A percentile compares a stretch with the other conserved stretches of the same genome.
Conservation (phyloP, 2,329 filamentous ascomycete species). For the Pseudogymnoascus sp. region DNA sequence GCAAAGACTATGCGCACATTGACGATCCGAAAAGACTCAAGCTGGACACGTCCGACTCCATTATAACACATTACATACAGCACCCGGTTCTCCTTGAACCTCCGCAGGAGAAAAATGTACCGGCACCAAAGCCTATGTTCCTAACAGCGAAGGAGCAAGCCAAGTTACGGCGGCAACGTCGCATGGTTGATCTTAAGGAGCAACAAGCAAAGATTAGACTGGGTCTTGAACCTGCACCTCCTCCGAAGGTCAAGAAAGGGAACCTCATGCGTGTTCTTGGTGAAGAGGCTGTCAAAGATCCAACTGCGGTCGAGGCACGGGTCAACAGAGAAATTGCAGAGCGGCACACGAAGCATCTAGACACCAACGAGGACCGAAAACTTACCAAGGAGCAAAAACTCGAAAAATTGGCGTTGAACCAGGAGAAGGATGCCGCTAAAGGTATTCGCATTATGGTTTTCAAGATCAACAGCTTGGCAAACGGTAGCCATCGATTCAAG, state of each 20-base stretch:
- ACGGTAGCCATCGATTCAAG: slow-evolving; percentile 89
- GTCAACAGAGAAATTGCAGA: slow-evolving; percentile 91
- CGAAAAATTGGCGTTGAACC: slow-evolving; percentile 74
- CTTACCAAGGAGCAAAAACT: slow-evolving; percentile 79
- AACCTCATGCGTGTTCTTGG: slow-evolving; percentile 97
- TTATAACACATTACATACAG: slow-evolving; percentile 85
- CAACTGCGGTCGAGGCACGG: slow-evolving; percentile 89
- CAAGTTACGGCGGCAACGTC: slow-evolving; percentile 79
- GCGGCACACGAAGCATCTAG: slow-evolving; percentile 68
- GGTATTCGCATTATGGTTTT: slow-evolving; percentile 83
- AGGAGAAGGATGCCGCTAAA: slow-evolving; percentile 79
- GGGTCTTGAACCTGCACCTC: slow-evolving; percentile 79
- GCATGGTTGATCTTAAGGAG: slow-evolving; percentile 91
- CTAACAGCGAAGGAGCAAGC: slow-evolving; percentile 85
- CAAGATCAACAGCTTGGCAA: slow-evolving; percentile 80
- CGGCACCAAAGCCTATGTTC: slow-evolving; percentile 80
- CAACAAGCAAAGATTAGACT: slow-evolving; percentile 92
- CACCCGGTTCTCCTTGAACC: slow-evolving; percentile 87
- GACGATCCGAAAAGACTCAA: slow-evolving; percentile 59
- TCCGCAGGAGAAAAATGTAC: slow-evolving; percentile 76
- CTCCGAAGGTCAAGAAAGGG: slow-evolving; percentile 92
- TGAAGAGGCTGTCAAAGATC: slow-evolving; percentile 80
- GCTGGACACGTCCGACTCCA: slow-evolving; percentile 68
- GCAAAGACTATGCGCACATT: slow-evolving; percentile 64
- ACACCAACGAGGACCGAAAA: slow-evolving; percentile 74